Percentiles rank a stretch among this genome's conserved stretches.
Evolutionary conservation across 495 filamentous ascomycete genomes (phyloP).

Genomic region (Halenospora varia): DNA sequence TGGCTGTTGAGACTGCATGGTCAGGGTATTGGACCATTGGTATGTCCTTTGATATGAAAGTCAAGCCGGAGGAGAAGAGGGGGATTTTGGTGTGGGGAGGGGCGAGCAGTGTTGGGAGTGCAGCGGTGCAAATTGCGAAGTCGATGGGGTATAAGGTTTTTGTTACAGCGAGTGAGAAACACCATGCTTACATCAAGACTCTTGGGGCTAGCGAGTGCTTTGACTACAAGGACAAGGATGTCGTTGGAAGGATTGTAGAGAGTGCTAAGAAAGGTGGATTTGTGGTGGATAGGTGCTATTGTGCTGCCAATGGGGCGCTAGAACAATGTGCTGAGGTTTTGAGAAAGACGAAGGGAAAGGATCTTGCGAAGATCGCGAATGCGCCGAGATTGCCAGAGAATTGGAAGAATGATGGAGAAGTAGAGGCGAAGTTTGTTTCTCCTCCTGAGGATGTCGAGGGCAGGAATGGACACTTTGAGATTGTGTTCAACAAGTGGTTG

Average conservation of each 20-base stretch:
- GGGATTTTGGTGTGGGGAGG: slow-evolving; percentile 22
- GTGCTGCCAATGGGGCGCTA: no score
- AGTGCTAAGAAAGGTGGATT: slow-evolving; percentile 34
- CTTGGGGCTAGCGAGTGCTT: slow-evolving; percentile 44
- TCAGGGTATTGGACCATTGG: slow-evolving; percentile 29
- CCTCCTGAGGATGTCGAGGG: no score
- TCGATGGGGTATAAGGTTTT: slow-evolving; percentile 38
- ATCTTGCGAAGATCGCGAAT: no score
- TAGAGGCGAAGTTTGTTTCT: no score
- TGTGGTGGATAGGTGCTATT: slow-evolving; percentile 33
- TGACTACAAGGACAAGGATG: background rate
- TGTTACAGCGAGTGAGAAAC: slow-evolving; percentile 45
- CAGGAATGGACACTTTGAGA: no score
- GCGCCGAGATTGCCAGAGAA: no score
- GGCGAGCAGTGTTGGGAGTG: slow-evolving; percentile 5
- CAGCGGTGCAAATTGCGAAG: slow-evolving; percentile 3
- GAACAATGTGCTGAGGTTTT: no score
- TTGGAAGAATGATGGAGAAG: no score
- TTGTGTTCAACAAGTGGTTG: no score
- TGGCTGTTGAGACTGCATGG: slow-evolving; percentile 47
- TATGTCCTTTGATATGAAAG: no score
- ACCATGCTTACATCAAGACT: slow-evolving; percentile 44
- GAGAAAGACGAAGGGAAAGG: no score
- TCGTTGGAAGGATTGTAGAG: slow-evolving; percentile 11
- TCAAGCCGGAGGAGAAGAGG: no score